Evolutionary conservation across 2,329 filamentous ascomycete genomes (phyloP).

Genomic region (Graphilbum ipis-grandicollis): DNA sequence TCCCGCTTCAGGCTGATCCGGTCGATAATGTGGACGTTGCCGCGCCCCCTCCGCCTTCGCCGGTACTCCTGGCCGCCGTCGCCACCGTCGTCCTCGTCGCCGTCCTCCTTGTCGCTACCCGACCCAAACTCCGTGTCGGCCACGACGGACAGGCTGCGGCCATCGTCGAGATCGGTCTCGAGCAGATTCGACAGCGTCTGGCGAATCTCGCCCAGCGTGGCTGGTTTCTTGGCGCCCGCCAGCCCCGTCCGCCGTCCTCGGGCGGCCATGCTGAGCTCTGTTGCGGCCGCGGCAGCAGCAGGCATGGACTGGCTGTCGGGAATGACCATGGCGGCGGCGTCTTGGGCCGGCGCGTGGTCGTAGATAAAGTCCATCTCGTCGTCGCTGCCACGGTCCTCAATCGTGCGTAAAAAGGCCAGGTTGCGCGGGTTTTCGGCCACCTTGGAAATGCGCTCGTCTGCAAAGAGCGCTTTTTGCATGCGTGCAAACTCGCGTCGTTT

Average conservation of each 20-base stretch:
- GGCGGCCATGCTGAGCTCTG: conserved; percentile 24
- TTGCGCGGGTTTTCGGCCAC: conserved; percentile 82
- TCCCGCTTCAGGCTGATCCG: conserved; percentile 53
- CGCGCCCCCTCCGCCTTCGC: conserved; percentile 17
- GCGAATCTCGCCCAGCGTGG: conserved; percentile 63
- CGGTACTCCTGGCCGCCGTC: conserved; percentile 32
- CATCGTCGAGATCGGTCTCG: conserved; percentile 40
- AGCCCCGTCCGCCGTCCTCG: conserved; percentile 36
- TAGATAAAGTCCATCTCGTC: conserved; percentile 60
- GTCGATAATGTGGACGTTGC: conserved; percentile 47
- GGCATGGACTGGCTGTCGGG: conserved; percentile 7
- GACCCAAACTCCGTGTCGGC: conserved; percentile 22
- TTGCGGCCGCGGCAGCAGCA: neutral
- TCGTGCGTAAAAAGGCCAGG: conserved; percentile 73
- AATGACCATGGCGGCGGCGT: conserved; percentile 6
- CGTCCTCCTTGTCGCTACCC: conserved; percentile 28
- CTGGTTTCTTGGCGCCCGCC: conserved; percentile 43
- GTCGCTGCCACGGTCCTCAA: conserved; percentile 65
- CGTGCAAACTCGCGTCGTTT: conserved; percentile 80
- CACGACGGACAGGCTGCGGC: conserved; percentile 25
- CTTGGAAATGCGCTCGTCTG: conserved; percentile 79
- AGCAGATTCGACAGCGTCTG: conserved; percentile 71
- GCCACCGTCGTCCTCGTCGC: conserved; percentile 7
- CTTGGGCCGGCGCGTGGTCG: conserved; percentile 18
- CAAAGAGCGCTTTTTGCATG: conserved; percentile 75